phyloP scores from a whole-genome alignment of 1,139 yeast species.

The Lodderomyces orthopsilosis region DNA sequence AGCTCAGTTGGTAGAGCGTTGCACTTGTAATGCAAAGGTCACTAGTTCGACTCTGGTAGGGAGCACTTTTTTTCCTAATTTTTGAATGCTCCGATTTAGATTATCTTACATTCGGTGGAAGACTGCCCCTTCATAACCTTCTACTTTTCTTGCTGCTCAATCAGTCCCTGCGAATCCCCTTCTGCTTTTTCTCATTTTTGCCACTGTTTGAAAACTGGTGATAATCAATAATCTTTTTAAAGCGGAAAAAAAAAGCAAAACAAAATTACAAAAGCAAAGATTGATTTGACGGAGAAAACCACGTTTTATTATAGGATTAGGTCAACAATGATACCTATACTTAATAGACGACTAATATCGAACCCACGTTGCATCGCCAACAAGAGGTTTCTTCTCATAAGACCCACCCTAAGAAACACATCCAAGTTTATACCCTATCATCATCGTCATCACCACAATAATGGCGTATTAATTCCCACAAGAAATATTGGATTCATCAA shows the following conservation, averaged over 20 bases:
- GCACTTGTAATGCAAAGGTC: constrained; percentile 96
- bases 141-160: too few relatives aligned
- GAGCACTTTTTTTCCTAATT: constrained; percentile 46
- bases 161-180: too few relatives aligned
- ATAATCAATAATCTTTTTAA: too few relatives aligned
- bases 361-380: not conserved
- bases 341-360: constrained; percentile 7
- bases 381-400: not conserved
- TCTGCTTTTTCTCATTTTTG: not conserved
- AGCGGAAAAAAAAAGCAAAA: not conserved
- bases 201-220: not conserved
- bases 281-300: not conserved
- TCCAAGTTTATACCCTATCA: not conserved
- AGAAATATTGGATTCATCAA: constrained; percentile 50
- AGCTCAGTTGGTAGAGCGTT: constrained; percentile 95
- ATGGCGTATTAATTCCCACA: constrained; percentile 9
- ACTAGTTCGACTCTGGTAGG: constrained; percentile 94
- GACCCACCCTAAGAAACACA: not conserved
- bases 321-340: constrained; percentile 7
- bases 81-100: not conserved
- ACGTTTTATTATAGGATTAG: not conserved
- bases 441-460: not conserved
- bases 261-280: not conserved
- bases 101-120: too few relatives aligned
- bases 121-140: too few relatives aligned